These are phyloP conservation scores for Elaeis guineensis DNA, from an alignment of 176 grass and related monocot genomes.

Conservation along the genomic window DNA sequence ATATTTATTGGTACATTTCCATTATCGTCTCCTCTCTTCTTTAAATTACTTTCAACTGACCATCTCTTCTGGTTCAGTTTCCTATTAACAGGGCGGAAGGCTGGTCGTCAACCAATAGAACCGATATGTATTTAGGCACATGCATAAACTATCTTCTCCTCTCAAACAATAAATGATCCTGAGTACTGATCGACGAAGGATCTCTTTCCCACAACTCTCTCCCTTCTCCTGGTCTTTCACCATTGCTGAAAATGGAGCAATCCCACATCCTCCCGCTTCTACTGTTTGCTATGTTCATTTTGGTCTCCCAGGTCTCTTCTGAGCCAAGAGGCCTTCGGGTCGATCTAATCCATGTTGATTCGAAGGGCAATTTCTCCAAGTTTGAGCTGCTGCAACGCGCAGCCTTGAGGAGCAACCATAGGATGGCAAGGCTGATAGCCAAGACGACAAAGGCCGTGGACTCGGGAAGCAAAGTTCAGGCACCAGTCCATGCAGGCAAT, in stretches of 20 bases:
- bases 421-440: slow-evolving; percentile 5
- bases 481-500: slow-evolving; percentile 12
- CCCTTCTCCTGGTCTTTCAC: too few species aligned
- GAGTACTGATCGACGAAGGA: too few species aligned
- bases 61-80: too few species aligned
- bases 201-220: too few species aligned
- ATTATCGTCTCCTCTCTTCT: too few species aligned
- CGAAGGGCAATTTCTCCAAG: slow-evolving; percentile 35
- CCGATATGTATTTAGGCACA: too few species aligned
- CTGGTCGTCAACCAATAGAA: too few species aligned
- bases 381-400: slow-evolving; percentile 35
- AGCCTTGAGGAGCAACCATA: slow-evolving; percentile 20
- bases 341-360: slow-evolving; percentile 46
- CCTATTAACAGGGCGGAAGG: too few species aligned
- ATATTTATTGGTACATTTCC: too few species aligned
- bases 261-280: background rate
- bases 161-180: too few species aligned
- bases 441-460: background rate
- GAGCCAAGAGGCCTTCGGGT: slow-evolving; percentile 11
- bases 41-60: too few species aligned
- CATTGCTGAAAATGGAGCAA: background rate
- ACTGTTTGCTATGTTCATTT: background rate
- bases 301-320: background rate
- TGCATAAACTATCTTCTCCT: too few species aligned
- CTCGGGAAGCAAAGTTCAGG: background rate